These are phyloP conservation scores for Camellia japonica DNA, from an alignment of 148 eudicot genomes.

Conservation along the genomic window DNA sequence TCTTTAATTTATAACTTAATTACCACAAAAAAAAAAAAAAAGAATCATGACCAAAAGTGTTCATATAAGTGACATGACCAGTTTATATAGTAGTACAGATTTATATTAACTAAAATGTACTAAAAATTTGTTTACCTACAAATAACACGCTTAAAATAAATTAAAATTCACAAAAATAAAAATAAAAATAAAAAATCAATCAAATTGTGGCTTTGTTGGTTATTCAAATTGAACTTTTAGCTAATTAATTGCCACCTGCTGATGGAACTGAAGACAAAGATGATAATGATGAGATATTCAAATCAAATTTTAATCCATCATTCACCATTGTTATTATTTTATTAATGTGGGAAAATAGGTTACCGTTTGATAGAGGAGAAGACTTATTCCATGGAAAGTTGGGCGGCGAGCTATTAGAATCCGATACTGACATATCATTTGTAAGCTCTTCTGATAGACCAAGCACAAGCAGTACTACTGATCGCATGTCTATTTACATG, in stretches of 20 bases:
- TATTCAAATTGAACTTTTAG: background rate
- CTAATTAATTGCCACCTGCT: background rate
- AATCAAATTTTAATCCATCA: too few relatives aligned
- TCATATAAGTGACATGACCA: too few relatives aligned
- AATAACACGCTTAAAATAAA: background rate
- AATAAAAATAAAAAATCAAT: too few relatives aligned
- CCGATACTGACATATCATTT: conserved; percentile 74
- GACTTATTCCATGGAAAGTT: conserved; percentile 26
- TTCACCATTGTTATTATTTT: too few relatives aligned
- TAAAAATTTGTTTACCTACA: background rate
- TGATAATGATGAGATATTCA: too few relatives aligned
- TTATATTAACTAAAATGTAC: too few relatives aligned
- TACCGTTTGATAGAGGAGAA: conserved; percentile 34
- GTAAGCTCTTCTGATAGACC: conserved; percentile 74
- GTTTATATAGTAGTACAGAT: too few relatives aligned
- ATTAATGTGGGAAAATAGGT: conserved; percentile 33
- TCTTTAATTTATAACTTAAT: too few relatives aligned
- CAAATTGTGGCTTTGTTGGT: background rate
- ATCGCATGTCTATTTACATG: conserved; percentile 44
- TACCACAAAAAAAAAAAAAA: too few relatives aligned
- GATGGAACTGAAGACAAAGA: too few relatives aligned
- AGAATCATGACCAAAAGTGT: too few relatives aligned
- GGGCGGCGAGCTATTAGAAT: conserved; percentile 48
- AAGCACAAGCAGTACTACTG: conserved; percentile 31
- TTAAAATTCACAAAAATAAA: too few relatives aligned